Base-by-base conservation (phyloP, 805 yeast species). In the Barnettozyma wickerhamii region DNA sequence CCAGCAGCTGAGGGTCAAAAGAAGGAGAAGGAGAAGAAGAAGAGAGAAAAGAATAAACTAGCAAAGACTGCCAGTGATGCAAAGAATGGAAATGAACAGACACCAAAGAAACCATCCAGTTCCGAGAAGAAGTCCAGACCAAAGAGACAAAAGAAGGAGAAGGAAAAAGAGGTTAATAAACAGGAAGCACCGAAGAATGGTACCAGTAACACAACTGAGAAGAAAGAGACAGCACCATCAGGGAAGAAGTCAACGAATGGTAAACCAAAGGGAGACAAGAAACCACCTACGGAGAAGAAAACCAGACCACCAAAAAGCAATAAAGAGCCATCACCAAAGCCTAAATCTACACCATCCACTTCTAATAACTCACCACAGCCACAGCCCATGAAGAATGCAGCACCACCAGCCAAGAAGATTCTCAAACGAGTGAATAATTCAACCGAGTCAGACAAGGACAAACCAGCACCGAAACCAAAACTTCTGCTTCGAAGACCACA, bases 391-490 rank as follows among this genome's bases (percentile, higher is more conserved):
- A 13, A 20, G 14, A 23, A 15, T 7, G 17, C 12, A 13, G 19
- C 33, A 20, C 20, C 21, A 30, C 14, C 10, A n/a, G 19, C 31
- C 4, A 41, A 37, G 19, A 33, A 28, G 20, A 33, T 36, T 3
- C 15, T 24, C 3, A 36, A 30, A 19, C 32, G 19, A 33, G 37
- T 26, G 3, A 6, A 20, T 2, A 43, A 14, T 20, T 7, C 26
- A 6, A n/a, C 18, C 9, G 5, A 20, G n/a, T 9, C 35, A 21
- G 34, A 30, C 6, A 42, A 43, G 20, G 30, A 30, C n/a, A 29
- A 20, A 26, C 10, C 18, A 6, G 9, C 21, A 23, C 26, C 29
- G 19, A 31, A 43, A 18, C 42, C 47, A 19, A 43, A 40, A 20
- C 33, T 37, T 35, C 14, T 40, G 12, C 5, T 37, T n/a, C 32